Percentiles rank a stretch among this genome's conserved stretches.
These are phyloP conservation scores for Calamus simplicifolius DNA, from an alignment of 176 grass and related monocot genomes.

Conservation along the genomic window DNA sequence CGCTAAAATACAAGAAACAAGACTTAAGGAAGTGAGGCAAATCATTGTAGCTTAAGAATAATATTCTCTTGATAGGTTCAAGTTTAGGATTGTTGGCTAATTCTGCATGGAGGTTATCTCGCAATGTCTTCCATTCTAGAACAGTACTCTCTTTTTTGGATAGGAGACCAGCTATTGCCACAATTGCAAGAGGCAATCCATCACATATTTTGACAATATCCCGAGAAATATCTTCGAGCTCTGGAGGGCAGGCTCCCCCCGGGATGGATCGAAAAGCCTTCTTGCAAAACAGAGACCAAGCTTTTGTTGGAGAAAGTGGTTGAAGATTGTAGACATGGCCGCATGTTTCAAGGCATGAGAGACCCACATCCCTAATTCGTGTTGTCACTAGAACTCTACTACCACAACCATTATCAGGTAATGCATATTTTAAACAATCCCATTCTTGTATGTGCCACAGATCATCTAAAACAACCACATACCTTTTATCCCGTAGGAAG, in stretches of 20 bases:
- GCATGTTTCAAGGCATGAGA: not conserved
- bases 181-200: constrained; percentile 20
- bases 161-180: constrained; percentile 16
- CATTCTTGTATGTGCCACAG: constrained; percentile 19
- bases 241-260: constrained; percentile 8
- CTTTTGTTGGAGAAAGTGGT: constrained; percentile 7
- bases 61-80: constrained; percentile 9
- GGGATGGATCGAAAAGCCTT: constrained; percentile 21
- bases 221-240: constrained; percentile 8
- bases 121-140: constrained; percentile 11
- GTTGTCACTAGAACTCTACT: constrained; percentile 25
- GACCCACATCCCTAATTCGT: constrained; percentile 14
- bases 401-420: constrained; percentile 14
- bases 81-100: constrained; percentile 11
- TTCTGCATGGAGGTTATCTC: constrained; percentile 1
- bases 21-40: constrained; percentile 37
- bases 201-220: constrained; percentile 25
- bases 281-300: constrained; percentile 27
- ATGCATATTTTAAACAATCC: constrained; percentile 27
- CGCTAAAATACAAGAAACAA: constrained; percentile 31
- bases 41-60: constrained; percentile 28
- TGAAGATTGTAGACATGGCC: not conserved
- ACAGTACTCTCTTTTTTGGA: constrained; percentile 3
- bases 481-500: constrained; percentile 25
- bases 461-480: constrained; percentile 33